Conservation (phyloP, 495 filamentous ascomycete genomes). For the Pseudoneurospora amorphoporcata region DNA sequence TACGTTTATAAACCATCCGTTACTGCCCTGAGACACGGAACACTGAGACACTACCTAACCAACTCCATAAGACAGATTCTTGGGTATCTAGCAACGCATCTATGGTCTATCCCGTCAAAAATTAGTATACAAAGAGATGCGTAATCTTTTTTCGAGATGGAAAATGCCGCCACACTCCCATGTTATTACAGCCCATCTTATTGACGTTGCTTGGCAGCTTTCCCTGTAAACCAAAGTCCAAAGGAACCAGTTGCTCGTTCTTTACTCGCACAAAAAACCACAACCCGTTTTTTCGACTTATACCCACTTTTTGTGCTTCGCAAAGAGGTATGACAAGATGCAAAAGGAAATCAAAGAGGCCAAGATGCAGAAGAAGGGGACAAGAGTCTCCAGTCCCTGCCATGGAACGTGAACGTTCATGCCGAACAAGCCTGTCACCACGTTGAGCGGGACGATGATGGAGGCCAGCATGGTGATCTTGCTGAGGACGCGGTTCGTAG, state of each 20-base stretch:
- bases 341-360: slow-evolving; percentile 54
- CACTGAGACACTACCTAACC: background rate
- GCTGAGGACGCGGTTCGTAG: slow-evolving; percentile 73
- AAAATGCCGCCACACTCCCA: background rate
- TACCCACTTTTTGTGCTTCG: slow-evolving; percentile 17
- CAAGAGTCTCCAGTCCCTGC: slow-evolving; percentile 38
- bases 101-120: background rate
- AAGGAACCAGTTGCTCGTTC: background rate
- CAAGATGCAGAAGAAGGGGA: slow-evolving; percentile 75
- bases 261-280: background rate
- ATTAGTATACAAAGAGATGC: background rate
- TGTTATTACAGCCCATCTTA: background rate
- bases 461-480: slow-evolving; percentile 95
- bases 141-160: background rate
- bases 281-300: slow-evolving; percentile 1
- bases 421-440: slow-evolving; percentile 90
- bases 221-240: background rate
- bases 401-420: slow-evolving; percentile 93
- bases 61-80: background rate
- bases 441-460: slow-evolving; percentile 90
- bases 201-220: background rate
- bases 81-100: background rate
- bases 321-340: slow-evolving; percentile 34
- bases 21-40: background rate
- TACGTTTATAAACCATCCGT: background rate